Evolutionary conservation across 2,329 filamentous ascomycete genomes (phyloP).

Genomic region (Bisporella sp.): DNA sequence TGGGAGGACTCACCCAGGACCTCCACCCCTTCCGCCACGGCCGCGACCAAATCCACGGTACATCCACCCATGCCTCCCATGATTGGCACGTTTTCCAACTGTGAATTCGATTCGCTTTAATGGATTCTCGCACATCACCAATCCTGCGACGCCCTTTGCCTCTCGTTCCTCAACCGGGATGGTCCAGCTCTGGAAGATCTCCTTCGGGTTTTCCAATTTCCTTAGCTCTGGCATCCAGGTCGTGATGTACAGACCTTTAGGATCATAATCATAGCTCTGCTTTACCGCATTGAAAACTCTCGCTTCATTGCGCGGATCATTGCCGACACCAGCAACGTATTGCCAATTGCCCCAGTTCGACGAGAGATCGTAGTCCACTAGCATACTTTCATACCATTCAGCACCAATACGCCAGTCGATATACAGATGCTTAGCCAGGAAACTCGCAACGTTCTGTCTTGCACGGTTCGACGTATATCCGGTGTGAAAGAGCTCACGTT

Average conservation of each 20-base stretch:
- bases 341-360: constrained; percentile 83
- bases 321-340: constrained; percentile 73
- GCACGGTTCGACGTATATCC: constrained; percentile 75
- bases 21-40: background rate
- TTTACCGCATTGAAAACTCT: constrained; percentile 80
- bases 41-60: background rate
- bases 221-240: constrained; percentile 65
- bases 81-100: background rate
- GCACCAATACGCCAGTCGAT: constrained; percentile 78
- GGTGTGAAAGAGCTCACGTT: constrained; percentile 66
- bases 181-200: constrained; percentile 67
- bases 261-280: constrained; percentile 72
- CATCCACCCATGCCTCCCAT: background rate
- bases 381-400: constrained; percentile 72
- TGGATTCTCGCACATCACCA: background rate
- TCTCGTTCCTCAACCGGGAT: constrained; percentile 48
- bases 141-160: constrained; percentile 26
- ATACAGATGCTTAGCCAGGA: constrained; percentile 63
- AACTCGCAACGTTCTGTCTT: constrained; percentile 70
- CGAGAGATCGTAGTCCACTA: constrained; percentile 69
- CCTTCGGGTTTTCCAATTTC: constrained; percentile 34
- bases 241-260: constrained; percentile 61
- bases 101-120: background rate
- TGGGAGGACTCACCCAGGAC: no score
- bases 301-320: constrained; percentile 62